These are phyloP conservation scores for Eucalyptus sp. DNA, from an alignment of 345 rosid genomes.

Conservation along the genomic window DNA sequence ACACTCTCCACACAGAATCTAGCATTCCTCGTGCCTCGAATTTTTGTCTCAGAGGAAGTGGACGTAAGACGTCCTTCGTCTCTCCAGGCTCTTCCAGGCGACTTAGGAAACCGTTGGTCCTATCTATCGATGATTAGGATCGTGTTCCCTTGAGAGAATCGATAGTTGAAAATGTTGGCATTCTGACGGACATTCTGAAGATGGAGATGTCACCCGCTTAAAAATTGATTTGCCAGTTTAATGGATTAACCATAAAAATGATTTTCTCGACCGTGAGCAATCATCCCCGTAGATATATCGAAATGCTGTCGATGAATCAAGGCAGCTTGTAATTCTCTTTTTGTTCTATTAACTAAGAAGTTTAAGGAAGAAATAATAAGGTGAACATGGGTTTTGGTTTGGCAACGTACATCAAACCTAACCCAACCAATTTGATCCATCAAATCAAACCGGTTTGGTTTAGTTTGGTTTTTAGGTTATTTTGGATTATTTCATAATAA, in stretches of 20 bases:
- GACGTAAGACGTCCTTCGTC: neutral
- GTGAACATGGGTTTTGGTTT: neutral
- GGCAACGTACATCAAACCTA: neutral
- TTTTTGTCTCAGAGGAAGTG: neutral
- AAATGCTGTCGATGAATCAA: neutral
- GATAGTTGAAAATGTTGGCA: neutral
- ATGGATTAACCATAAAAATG: neutral
- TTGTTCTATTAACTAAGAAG: no score
- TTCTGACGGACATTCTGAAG: neutral
- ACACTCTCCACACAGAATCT: neutral
- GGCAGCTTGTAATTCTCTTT: neutral
- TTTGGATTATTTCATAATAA: neutral
- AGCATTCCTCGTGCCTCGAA: neutral
- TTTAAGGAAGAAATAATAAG: neutral
- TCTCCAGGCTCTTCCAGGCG: neutral
- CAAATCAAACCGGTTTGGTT: neutral
- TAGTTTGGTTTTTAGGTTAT: neutral
- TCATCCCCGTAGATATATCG: neutral
- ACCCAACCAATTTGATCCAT: neutral
- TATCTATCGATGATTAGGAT: neutral
- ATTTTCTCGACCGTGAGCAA: neutral
- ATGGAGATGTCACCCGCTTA: neutral
- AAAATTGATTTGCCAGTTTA: neutral
- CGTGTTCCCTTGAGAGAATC: neutral
- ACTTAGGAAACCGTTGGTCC: neutral